Evolutionary conservation across 345 rosid genomes (phyloP).

Genomic region (Gossypium bickii): DNA sequence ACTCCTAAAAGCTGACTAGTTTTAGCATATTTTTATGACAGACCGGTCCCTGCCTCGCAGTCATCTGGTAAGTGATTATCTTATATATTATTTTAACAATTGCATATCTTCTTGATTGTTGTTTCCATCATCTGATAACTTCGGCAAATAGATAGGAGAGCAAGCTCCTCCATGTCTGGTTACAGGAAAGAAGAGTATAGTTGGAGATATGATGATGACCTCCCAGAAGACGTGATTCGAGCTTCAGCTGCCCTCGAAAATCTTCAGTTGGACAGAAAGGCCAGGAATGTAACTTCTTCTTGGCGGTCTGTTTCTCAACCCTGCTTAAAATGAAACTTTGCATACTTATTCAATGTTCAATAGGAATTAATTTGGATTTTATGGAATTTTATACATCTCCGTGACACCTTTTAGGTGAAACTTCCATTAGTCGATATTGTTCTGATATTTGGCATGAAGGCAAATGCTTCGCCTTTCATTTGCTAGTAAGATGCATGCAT

Average conservation of each 20-base stretch:
- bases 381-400: background rate
- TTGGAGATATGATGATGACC: conserved; percentile 76
- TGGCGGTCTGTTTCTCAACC: conserved; percentile 64
- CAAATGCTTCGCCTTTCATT: background rate
- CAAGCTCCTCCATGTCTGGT: conserved; percentile 63
- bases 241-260: conserved; percentile 81
- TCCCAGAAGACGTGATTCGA: conserved; percentile 65
- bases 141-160: conserved; percentile 63
- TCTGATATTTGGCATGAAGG: background rate
- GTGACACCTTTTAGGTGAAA: background rate
- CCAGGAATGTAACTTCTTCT: conserved; percentile 75
- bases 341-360: background rate
- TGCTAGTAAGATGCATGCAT: background rate
- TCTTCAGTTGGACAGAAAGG: conserved; percentile 93
- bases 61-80: conserved; percentile 58
- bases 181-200: conserved; percentile 78
- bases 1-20: conserved; percentile 14
- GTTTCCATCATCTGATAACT: conserved; percentile 18
- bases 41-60: conserved; percentile 54
- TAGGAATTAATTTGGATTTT: background rate
- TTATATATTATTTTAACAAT: background rate
- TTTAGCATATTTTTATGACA: conserved; percentile 24
- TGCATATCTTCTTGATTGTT: conserved; percentile 2
- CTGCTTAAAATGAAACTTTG: background rate
- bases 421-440: background rate